Evolutionary conservation across 1,284 basidiomycete species (phyloP), one percentile per base, ranked within the genome.

Genomic region (Tylopilus sp.): DNA sequence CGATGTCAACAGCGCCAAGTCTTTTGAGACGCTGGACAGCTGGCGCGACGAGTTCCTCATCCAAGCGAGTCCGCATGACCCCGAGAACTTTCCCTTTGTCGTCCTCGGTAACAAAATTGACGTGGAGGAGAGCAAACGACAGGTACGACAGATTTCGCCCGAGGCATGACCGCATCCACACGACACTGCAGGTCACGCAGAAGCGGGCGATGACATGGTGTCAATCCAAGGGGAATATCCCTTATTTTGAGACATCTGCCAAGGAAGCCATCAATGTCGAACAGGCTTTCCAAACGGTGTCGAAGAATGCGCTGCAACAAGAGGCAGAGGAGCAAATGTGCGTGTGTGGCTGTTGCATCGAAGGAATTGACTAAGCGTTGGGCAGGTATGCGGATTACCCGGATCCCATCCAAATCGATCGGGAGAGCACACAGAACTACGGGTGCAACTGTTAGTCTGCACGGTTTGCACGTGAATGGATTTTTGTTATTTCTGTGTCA

Each of bases 121-220:
- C 71, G 91, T 98, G 65, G 97, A 99, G 75, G 96, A 99, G 77
- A 90, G 87, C 69, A 99, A 98, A 74, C 84, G 97, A 59, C 94
- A 97, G 84, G 96, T 94, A 53, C 51, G 80, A 68, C 9, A 0
- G 31, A 21, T 15, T 28, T 38, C 34, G 16, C 31, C 34, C 26
- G 35, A 18, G 26, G 21, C 18, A 34, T 18, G 45, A 41, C n/a
- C 15, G 3, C 42, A 3, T 15, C 15, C 28, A 44, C 40, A 58
- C 34, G 18, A 28, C 34, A 33, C 41, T 36, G 33, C 37, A 95
- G 92, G 94, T 98, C 23, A 94, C 93, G 9, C 97, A 99, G 84
- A 99, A 99, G 72, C 89, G 97, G 45, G 97, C 97, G 19, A 98
- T 99, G 94, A 92, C 93, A 9, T 99, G 97, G 97, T 99, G 97